Percentiles rank a stretch among this genome's conserved stretches.
Conservation (phyloP, 129 eudicot genomes). For the Erigeron canadensis region DNA sequence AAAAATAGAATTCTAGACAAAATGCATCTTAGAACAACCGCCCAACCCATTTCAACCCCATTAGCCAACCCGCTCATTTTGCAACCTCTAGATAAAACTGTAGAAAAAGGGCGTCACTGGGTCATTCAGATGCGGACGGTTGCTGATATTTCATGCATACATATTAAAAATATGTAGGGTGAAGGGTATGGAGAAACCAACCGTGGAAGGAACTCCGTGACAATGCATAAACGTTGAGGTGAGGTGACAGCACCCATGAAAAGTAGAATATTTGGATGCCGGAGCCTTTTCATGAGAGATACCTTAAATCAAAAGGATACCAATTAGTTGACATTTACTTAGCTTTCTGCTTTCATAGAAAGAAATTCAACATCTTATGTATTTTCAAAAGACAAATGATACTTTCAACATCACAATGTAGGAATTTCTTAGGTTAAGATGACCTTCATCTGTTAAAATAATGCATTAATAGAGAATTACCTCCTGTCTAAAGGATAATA, state of each 20-base stretch:
- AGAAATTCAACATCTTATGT: neutral
- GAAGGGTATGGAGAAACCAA: conserved; percentile 31
- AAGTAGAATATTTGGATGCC: conserved; percentile 93
- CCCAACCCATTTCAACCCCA: neutral
- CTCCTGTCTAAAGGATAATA: conserved; percentile 87
- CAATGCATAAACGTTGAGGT: conserved; percentile 91
- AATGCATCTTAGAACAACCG: neutral
- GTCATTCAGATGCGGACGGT: no score
- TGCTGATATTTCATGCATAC: neutral
- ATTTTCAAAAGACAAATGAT: neutral
- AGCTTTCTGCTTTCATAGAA: conserved; percentile 4
- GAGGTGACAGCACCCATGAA: conserved; percentile 98
- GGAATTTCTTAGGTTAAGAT: neutral
- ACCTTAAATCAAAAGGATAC: conserved; percentile 47
- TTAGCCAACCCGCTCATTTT: neutral
- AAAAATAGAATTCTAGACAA: neutral
- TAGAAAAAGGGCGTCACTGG: no score
- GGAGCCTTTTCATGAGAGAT: conserved; percentile 89
- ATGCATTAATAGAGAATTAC: conserved; percentile 33
- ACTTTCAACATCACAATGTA: neutral
- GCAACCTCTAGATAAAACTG: neutral
- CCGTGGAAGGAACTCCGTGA: conserved; percentile 99
- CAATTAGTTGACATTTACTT: conserved; percentile 3
- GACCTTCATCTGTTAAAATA: neutral
- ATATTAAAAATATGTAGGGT: neutral